Base-by-base conservation (phyloP, 768 basidiomycete species). In the Roridomyces roridus region DNA sequence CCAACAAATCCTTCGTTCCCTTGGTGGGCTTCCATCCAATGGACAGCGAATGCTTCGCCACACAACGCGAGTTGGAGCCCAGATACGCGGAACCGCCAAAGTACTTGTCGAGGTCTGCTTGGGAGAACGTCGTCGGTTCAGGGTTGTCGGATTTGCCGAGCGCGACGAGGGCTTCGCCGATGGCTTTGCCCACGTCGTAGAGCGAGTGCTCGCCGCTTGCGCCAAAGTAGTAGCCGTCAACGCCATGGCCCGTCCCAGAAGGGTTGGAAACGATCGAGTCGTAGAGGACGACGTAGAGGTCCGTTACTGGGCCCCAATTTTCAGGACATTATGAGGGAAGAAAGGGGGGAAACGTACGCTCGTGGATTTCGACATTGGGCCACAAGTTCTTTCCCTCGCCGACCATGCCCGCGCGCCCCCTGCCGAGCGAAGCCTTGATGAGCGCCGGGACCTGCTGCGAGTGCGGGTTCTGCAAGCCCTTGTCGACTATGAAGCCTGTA, bases 221-320 rank as follows among this genome's bases (percentile, higher is more conserved):
- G 15, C 74, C 82, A 57, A 84, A 84, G 64, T 85, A 86, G 35
- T 74, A 77, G 0, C 85, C 84, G 20, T 79, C 78, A 7, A 77
- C 77, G 15, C 82, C 82, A 45, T 82, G 81, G 0, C 68, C 72
- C 18, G 70, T 70, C 6, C 28, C 55, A 1, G 68, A 65, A 3
- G 31, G 31, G 29, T 73, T 64, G 6, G 63, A 47, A 14, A 59
- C 55, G 41, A 75, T 70, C 1, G 73, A 68, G 51, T 82, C 74
- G 48, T 79, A 80, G 2, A 85, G 60, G 1, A 68, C 51, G 54
- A 75, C 67, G 60, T 79, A 86, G 14, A 86, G 68, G 34, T 77
- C 65, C 6, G 73, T 71, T 44, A 79, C 83, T 82, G 55, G 14
- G n/a, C n/a, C n/a, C n/a, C n/a, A n/a, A n/a, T n/a, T n/a, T n/a